A percentile compares a stretch with the other conserved stretches of the same genome.
These are phyloP conservation scores for Saccharomycodes ludwigii DNA, from an alignment of 805 yeast genomes.

Conservation along the genomic window DNA sequence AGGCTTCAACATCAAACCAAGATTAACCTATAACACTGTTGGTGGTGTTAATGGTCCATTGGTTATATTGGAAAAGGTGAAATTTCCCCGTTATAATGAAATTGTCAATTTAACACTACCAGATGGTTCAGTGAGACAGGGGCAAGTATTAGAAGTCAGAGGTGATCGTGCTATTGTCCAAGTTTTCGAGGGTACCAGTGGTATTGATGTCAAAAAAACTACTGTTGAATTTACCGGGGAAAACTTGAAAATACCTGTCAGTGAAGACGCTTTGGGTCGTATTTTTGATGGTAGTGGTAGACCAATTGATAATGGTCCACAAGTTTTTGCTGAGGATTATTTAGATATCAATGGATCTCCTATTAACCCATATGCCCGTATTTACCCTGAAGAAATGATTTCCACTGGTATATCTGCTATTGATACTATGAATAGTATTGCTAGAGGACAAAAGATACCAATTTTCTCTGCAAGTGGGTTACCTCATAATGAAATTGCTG, in stretches of 20 bases:
- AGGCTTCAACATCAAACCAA: slow-evolving; percentile 84
- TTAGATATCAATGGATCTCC: slow-evolving; percentile 98
- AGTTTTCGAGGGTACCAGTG: slow-evolving; percentile 98
- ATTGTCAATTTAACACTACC: slow-evolving; percentile 95
- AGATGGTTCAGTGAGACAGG: slow-evolving; percentile 89
- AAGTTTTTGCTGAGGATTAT: slow-evolving; percentile 96
- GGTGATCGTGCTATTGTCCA: slow-evolving; percentile 97
- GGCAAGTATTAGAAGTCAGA: slow-evolving; percentile 96
- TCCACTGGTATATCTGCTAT: slow-evolving; percentile 98
- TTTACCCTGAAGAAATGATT: slow-evolving; percentile 99
- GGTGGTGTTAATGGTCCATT: slow-evolving; percentile 98
- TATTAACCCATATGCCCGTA: slow-evolving; percentile 95
- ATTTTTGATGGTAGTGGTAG: slow-evolving; percentile 98
- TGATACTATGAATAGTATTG: slow-evolving; percentile 98
- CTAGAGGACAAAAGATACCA: slow-evolving; percentile 99
- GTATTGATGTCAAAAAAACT: slow-evolving; percentile 96
- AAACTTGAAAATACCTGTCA: slow-evolving; percentile 82
- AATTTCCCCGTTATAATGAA: slow-evolving; percentile 86
- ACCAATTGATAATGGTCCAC: slow-evolving; percentile 97
- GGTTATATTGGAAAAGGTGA: slow-evolving; percentile 78
- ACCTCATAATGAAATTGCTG: slow-evolving; percentile 99
- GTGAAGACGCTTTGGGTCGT: slow-evolving; percentile 96
- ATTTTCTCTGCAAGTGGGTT: slow-evolving; percentile 98
- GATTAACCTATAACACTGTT: slow-evolving; percentile 89
- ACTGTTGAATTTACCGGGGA: slow-evolving; percentile 96